Percentiles rank a stretch among this genome's conserved stretches.
These are phyloP conservation scores for Musa itinerans DNA, from an alignment of 176 grass and related monocot species.

Conservation along the genomic window DNA sequence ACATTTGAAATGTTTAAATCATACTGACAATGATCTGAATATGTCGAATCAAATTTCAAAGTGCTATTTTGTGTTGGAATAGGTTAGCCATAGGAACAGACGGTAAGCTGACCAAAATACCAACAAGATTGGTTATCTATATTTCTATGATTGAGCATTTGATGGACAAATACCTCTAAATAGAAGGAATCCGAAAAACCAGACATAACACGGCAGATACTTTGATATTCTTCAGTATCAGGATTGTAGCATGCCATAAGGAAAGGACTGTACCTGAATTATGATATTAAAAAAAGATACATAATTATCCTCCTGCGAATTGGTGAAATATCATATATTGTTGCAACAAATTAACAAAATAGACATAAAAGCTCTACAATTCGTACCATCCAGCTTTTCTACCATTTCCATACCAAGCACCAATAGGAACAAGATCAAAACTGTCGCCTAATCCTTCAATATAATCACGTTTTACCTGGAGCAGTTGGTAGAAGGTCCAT, in stretches of 20 bases:
- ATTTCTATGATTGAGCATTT: too few species aligned
- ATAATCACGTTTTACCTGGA: slow-evolving; percentile 91
- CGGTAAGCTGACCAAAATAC: too few species aligned
- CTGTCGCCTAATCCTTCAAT: slow-evolving; percentile 86
- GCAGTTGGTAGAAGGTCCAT: slow-evolving; percentile 3
- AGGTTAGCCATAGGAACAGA: too few species aligned
- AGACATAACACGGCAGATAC: slow-evolving; percentile 92
- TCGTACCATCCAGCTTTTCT: slow-evolving; percentile 80
- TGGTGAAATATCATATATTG: slow-evolving; percentile 5
- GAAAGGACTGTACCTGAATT: slow-evolving; percentile 86
- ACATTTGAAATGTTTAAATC: too few species aligned
- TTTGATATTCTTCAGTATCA: slow-evolving; percentile 86
- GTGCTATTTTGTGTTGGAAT: too few species aligned
- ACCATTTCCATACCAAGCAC: slow-evolving; percentile 95
- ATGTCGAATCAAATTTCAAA: too few species aligned
- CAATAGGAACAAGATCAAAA: slow-evolving; percentile 80
- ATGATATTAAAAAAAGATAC: neutral
- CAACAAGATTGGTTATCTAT: too few species aligned
- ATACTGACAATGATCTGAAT: too few species aligned
- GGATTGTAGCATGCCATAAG: slow-evolving; percentile 98
- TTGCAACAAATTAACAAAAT: neutral
- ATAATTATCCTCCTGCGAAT: neutral
- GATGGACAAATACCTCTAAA: slow-evolving; percentile 41
- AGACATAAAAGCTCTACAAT: slow-evolving; percentile 10
- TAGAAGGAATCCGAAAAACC: slow-evolving; percentile 92